Percentiles rank a stretch among this genome's conserved stretches.
Evolutionary conservation across 805 yeast genomes (phyloP).

Genomic region (Saccharomyces mikatae): DNA sequence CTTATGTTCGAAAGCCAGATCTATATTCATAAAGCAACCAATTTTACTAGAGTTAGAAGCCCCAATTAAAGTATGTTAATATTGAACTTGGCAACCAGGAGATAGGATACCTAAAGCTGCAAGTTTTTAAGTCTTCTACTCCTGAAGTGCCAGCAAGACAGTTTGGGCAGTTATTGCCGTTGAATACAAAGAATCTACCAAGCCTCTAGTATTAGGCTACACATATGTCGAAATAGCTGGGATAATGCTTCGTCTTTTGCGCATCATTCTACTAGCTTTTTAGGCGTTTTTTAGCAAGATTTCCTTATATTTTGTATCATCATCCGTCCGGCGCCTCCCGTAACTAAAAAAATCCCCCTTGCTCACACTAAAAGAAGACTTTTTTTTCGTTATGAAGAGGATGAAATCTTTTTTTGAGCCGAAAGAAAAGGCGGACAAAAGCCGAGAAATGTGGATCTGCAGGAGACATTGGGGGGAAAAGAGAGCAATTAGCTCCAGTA

Average conservation of each 20-base stretch:
- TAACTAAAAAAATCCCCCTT: background rate
- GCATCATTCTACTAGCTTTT: background rate
- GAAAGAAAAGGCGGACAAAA: background rate
- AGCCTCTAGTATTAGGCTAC: background rate
- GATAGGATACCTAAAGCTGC: background rate
- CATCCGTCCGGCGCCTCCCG: background rate
- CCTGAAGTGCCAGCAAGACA: background rate
- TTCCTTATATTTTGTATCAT: background rate
- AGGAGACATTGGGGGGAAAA: background rate
- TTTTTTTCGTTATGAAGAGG: background rate
- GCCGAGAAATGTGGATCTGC: background rate
- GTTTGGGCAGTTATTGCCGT: background rate
- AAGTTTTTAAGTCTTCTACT: background rate
- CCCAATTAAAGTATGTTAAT: conserved; percentile 71
- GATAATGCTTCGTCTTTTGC: background rate
- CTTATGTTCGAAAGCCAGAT: conserved; percentile 95
- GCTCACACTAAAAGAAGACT: background rate
- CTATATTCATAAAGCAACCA: conserved; percentile 95
- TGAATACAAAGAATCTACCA: background rate
- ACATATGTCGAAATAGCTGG: background rate
- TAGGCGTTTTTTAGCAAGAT: background rate
- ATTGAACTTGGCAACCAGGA: background rate
- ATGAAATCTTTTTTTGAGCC: background rate
- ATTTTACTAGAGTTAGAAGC: conserved; percentile 92
- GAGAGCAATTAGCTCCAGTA: background rate